Percentiles rank a stretch among this genome's conserved stretches.
Evolutionary conservation across 768 basidiomycete genomes (phyloP).

Genomic region (Lepiota subincarnata): DNA sequence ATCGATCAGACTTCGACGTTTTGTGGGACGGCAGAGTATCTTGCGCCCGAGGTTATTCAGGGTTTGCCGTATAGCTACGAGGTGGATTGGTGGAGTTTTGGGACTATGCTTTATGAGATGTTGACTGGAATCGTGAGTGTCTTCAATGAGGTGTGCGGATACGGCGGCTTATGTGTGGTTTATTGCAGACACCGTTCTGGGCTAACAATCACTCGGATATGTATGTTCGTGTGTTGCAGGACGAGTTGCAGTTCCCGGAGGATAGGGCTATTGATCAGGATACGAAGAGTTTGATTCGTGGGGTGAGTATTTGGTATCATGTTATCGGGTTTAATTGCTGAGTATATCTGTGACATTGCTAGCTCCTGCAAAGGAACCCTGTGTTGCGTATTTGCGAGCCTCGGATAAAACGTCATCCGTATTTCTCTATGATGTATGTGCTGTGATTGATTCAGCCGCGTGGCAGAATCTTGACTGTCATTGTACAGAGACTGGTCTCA

Average conservation of each 20-base stretch:
- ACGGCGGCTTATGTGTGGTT: constrained; percentile 12
- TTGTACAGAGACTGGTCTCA: constrained; percentile 81
- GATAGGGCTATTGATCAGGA: constrained; percentile 91
- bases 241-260: constrained; percentile 86
- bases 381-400: constrained; percentile 88
- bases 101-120: constrained; percentile 98
- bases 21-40: constrained; percentile 94
- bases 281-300: constrained; percentile 92
- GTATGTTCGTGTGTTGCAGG: constrained; percentile 90
- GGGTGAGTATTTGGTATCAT: constrained; percentile 48
- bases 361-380: constrained; percentile 94
- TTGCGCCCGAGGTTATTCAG: constrained; percentile 95
- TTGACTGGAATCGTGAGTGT: constrained; percentile 85
- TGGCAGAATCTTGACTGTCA: constrained; percentile 8
- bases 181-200: constrained; percentile 80
- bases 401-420: constrained; percentile 89
- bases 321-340: constrained; percentile 11
- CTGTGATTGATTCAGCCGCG: constrained; percentile 11
- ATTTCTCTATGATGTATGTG: constrained; percentile 90
- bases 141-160: constrained; percentile 1
- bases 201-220: constrained; percentile 91
- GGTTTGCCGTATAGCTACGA: constrained; percentile 88
- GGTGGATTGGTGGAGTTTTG: constrained; percentile 98
- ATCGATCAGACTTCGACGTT: constrained; percentile 80
- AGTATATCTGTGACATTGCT: constrained; percentile 3